Evolutionary conservation across 164 flowering plant species (phyloP).

Genomic region (Stephania cephalantha): DNA sequence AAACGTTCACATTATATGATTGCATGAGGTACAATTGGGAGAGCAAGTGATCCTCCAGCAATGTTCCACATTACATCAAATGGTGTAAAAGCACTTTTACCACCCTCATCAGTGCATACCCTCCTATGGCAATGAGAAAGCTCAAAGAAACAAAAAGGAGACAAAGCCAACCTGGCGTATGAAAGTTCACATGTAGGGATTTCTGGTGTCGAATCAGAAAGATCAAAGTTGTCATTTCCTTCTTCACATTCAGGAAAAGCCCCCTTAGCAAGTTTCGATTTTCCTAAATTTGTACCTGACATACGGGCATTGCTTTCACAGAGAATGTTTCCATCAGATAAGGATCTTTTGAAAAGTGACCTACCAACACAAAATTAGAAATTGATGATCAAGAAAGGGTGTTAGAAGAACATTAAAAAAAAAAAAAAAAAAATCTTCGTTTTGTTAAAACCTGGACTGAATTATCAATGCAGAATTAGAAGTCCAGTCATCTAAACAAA

Average conservation of each 20-base stretch:
- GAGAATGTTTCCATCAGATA: slow-evolving; percentile 81
- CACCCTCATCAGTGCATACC: not conserved
- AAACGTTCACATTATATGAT: not conserved
- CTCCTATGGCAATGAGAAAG: not conserved
- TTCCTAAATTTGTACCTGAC: slow-evolving; percentile 22
- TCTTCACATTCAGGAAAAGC: slow-evolving; percentile 29
- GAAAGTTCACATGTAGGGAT: slow-evolving; percentile 54
- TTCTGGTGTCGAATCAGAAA: slow-evolving; percentile 66
- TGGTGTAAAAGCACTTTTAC: not conserved
- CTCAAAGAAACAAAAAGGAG: not conserved
- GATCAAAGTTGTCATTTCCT: slow-evolving; percentile 30
- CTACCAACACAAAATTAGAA: slow-evolving; percentile 27
- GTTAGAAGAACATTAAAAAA: not conserved
- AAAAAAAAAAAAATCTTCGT: not conserved
- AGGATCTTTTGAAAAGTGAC: slow-evolving; percentile 65
- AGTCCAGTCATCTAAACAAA: not conserved
- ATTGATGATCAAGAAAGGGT: not conserved
- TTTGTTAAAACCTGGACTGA: not conserved
- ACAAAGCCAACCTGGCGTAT: slow-evolving; percentile 44
- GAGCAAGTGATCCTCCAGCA: not conserved
- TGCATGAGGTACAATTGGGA: not conserved
- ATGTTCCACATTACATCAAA: not conserved
- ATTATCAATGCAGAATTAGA: not conserved
- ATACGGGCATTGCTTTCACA: slow-evolving; percentile 42
- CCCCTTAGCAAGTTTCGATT: slow-evolving; percentile 24